Evolutionary conservation across 805 yeast species (phyloP).

Genomic region (Yarrowia osloensis): DNA sequence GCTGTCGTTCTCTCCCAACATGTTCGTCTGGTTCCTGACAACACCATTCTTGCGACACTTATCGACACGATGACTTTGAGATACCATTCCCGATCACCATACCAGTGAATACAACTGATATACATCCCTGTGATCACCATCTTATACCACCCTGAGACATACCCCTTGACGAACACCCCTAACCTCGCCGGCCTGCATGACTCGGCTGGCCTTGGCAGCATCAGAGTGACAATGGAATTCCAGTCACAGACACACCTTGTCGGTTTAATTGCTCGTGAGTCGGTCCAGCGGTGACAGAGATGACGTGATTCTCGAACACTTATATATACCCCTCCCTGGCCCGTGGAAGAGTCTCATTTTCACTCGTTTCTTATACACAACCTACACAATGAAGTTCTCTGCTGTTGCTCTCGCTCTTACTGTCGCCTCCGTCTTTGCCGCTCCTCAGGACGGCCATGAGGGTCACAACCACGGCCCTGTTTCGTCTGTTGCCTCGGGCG

Average conservation of each 20-base stretch:
- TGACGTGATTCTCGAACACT: not conserved
- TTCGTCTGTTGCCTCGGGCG: slow-evolving; percentile 1
- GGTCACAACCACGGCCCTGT: slow-evolving; percentile 3
- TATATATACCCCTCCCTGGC: not conserved
- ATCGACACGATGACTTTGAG: too few relatives aligned
- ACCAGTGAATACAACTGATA: too few relatives aligned
- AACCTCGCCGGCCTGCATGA: slow-evolving; percentile 1
- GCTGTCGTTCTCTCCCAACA: too few relatives aligned
- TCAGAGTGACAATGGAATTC: not conserved
- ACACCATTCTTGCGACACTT: too few relatives aligned
- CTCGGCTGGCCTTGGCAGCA: slow-evolving; percentile 8
- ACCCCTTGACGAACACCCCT: not conserved
- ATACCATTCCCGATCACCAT: too few relatives aligned
- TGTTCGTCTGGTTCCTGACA: too few relatives aligned
- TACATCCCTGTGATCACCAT: too few relatives aligned
- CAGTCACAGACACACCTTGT: not conserved
- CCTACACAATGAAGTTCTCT: slow-evolving; percentile 18
- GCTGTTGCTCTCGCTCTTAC: slow-evolving; percentile 20
- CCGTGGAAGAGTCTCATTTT: not conserved
- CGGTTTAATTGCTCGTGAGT: slow-evolving; percentile 19
- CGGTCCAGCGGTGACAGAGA: not conserved
- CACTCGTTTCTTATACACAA: not conserved
- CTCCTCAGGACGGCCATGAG: slow-evolving; percentile 8
- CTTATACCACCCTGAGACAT: not conserved
- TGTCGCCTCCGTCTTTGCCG: slow-evolving; percentile 20